A percentile compares a stretch with the other conserved stretches of the same genome.
Conservation (phyloP, 192 early-diverging fungal species). For the Linderina pennispora region DNA sequence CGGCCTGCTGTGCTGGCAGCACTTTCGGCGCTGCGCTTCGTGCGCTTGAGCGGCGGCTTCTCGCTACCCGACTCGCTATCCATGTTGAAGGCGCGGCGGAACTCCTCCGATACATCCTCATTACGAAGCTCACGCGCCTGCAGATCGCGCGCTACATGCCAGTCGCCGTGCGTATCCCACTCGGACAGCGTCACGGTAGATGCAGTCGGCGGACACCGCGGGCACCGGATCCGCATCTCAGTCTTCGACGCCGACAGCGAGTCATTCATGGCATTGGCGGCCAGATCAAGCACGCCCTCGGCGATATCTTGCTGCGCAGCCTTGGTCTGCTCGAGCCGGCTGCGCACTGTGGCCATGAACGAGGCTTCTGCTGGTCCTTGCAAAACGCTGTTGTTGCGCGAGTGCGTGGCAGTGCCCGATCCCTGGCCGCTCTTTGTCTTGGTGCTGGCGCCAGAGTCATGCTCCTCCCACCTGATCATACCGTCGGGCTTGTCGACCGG, state of each 20-base stretch:
- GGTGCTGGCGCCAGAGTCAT: too few relatives aligned
- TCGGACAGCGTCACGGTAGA: slow-evolving; percentile 20
- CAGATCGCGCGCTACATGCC: slow-evolving; percentile 41
- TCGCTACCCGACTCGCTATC: neutral
- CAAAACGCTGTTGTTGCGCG: slow-evolving; percentile 2
- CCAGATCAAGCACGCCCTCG: slow-evolving; percentile 23
- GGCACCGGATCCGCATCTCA: slow-evolving; percentile 39
- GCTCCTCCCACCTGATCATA: too few relatives aligned
- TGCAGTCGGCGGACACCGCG: slow-evolving; percentile 20
- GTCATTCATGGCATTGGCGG: slow-evolving; percentile 42
- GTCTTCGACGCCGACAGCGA: slow-evolving; percentile 35
- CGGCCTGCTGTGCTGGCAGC: too few relatives aligned
- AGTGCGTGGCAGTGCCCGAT: slow-evolving; percentile 5
- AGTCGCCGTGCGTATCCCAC: slow-evolving; percentile 43
- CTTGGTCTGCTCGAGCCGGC: slow-evolving; percentile 3
- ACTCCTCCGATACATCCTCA: slow-evolving; percentile 20
- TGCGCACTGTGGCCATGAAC: slow-evolving; percentile 12
- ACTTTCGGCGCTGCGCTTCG: slow-evolving; percentile 7
- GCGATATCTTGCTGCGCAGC: slow-evolving; percentile 2
- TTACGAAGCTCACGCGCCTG: slow-evolving; percentile 39
- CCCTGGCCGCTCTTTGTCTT: neutral
- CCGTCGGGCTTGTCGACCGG: slow-evolving; percentile 28
- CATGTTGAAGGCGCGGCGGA: slow-evolving; percentile 19
- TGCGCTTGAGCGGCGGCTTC: slow-evolving; percentile 17
- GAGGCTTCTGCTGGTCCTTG: slow-evolving; percentile 5